Conservation (phyloP, 805 yeast genomes). For the Ogataea thermomethanolica region DNA sequence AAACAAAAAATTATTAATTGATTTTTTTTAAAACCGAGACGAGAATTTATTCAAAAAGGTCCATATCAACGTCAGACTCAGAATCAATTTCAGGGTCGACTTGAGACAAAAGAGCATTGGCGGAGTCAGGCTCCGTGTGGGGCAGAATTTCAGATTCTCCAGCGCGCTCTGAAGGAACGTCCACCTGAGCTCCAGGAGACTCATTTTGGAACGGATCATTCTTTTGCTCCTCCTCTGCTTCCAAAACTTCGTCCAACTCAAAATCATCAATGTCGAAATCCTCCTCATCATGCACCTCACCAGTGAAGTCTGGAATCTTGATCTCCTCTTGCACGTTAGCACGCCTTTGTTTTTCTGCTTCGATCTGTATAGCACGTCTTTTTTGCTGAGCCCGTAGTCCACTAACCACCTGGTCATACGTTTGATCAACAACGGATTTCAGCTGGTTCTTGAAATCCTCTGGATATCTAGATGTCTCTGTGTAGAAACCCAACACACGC, state of each 20-base stretch:
- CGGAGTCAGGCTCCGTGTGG: background rate
- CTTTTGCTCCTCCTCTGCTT: conserved; percentile 4
- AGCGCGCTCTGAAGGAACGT: too few species aligned
- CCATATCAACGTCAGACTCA: conserved; percentile 9
- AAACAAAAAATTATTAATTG: conserved; percentile 3
- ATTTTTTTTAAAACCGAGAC: conserved; percentile 5
- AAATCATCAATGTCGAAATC: conserved; percentile 31
- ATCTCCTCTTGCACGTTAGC: conserved; percentile 25
- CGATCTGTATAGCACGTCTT: conserved; percentile 28
- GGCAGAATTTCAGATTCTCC: background rate
- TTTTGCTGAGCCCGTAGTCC: conserved; percentile 34
- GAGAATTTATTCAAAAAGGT: conserved; percentile 5
- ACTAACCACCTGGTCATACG: conserved; percentile 21
- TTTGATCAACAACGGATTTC: conserved; percentile 14
- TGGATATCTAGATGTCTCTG: conserved; percentile 23
- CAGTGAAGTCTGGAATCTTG: conserved; percentile 18
- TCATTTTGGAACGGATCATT: background rate
- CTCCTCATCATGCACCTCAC: conserved; percentile 19
- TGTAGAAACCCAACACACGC: conserved; percentile 31
- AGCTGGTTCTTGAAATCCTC: conserved; percentile 21
- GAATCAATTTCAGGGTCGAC: background rate
- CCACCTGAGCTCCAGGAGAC: background rate
- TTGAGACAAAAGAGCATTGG: background rate
- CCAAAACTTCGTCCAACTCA: conserved; percentile 28
- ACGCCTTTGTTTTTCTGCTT: conserved; percentile 28